These are phyloP conservation scores for Colletotrichum spaethianum DNA, from an alignment of 2,329 filamentous ascomycete genomes.

Conservation along the genomic window DNA sequence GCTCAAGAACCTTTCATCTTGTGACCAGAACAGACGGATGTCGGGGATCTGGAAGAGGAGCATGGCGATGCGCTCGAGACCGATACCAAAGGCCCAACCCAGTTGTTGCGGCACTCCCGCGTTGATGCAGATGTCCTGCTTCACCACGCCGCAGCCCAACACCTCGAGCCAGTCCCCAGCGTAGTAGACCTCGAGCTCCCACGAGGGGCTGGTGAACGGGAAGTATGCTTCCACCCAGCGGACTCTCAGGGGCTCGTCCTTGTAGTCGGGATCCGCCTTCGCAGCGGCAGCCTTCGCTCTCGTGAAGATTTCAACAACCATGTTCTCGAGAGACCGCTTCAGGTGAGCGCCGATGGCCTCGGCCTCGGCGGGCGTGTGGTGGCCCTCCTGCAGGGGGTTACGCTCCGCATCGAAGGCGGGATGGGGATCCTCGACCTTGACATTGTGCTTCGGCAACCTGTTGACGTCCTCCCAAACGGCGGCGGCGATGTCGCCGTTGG, in stretches of 20 bases:
- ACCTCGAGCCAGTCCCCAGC: slow-evolving; percentile 96
- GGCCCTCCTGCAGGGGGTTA: slow-evolving; percentile 84
- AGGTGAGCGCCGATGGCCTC: slow-evolving; percentile 88
- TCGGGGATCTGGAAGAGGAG: slow-evolving; percentile 96
- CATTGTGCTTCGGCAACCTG: slow-evolving; percentile 78
- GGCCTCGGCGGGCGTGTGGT: slow-evolving; percentile 82
- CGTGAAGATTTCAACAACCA: slow-evolving; percentile 91
- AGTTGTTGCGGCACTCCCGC: slow-evolving; percentile 82
- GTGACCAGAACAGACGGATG: slow-evolving; percentile 96
- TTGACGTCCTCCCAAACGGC: slow-evolving; percentile 80
- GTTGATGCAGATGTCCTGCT: slow-evolving; percentile 84
- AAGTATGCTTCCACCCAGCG: slow-evolving; percentile 98
- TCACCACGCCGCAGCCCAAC: slow-evolving; percentile 90
- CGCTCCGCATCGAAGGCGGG: slow-evolving; percentile 81
- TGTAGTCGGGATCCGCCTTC: slow-evolving; percentile 62
- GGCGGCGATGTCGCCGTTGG: slow-evolving; percentile 70
- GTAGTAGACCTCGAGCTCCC: slow-evolving; percentile 97
- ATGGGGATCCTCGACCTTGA: slow-evolving; percentile 87
- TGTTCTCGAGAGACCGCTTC: slow-evolving; percentile 88
- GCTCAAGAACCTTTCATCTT: slow-evolving; percentile 84
- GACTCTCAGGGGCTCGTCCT: slow-evolving; percentile 82
- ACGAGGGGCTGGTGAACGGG: slow-evolving; percentile 95
- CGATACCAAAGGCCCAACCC: slow-evolving; percentile 96
- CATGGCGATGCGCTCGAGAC: slow-evolving; percentile 97
- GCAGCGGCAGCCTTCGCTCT: slow-evolving; percentile 78